A percentile compares a stretch with the other conserved stretches of the same genome.
Conservation (phyloP, 495 filamentous ascomycete genomes). For the Penicillium mononematosum region DNA sequence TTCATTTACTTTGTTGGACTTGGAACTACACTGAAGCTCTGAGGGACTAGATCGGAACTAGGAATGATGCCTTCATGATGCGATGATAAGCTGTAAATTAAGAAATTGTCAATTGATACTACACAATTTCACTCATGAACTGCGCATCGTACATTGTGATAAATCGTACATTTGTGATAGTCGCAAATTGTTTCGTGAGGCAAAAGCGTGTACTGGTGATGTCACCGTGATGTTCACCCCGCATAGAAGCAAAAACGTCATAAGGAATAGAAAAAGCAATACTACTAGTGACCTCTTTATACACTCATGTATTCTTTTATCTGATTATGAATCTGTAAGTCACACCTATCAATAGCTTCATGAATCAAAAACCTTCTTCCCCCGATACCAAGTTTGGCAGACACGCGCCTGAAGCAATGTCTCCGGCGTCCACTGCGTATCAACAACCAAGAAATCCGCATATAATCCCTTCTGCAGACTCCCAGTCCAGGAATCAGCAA, state of each 20-base stretch:
- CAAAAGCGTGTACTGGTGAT: conserved; percentile 16
- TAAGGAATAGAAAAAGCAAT: neutral
- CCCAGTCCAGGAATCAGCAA: conserved; percentile 56
- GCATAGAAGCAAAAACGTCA: neutral
- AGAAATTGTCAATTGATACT: neutral
- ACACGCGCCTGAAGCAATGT: conserved; percentile 52
- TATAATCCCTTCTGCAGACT: conserved; percentile 45
- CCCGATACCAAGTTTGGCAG: conserved; percentile 57
- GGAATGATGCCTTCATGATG: neutral
- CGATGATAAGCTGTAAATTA: conserved; percentile 2
- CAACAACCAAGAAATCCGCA: conserved; percentile 59
- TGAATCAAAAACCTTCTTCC: conserved; percentile 35
- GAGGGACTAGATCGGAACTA: neutral
- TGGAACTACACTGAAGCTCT: neutral
- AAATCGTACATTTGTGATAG: neutral
- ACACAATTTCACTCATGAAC: neutral
- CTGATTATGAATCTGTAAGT: neutral
- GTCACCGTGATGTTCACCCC: conserved; percentile 23
- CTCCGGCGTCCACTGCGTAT: conserved; percentile 56
- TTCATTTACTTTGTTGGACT: neutral
- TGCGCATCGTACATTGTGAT: neutral
- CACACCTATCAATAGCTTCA: neutral
- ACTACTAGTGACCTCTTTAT: too few species aligned
- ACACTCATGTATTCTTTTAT: neutral
- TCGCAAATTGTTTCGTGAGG: neutral